Percentiles rank a stretch among this genome's conserved stretches.
phyloP scores from a whole-genome alignment of 768 basidiomycete species.

The Hortiboletus flavorubellus region DNA sequence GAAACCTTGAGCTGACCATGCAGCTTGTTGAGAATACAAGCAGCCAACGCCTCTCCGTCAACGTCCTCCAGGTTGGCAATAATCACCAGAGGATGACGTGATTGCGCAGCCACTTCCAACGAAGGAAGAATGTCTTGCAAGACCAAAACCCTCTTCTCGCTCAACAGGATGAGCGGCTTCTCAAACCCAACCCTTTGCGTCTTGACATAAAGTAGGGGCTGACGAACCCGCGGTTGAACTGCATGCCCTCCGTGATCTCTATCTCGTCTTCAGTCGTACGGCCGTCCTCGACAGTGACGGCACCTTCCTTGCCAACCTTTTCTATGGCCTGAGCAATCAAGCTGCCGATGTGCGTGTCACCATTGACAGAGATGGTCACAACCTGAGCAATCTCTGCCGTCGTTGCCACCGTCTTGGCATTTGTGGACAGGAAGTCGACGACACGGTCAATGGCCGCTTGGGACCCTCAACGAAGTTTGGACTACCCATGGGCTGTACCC shows the following conservation, averaged over 20 bases:
- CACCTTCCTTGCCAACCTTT: conserved; percentile 99
- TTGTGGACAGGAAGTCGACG: too few relatives aligned
- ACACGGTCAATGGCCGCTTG: too few relatives aligned
- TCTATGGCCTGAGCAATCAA: conserved; percentile 99
- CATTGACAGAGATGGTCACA: conserved; percentile 87
- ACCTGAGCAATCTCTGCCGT: conserved; percentile 27
- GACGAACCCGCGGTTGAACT: conserved; percentile 98
- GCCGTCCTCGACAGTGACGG: conserved; percentile 99
- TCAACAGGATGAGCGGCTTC: conserved; percentile 90
- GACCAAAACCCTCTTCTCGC: conserved; percentile 96
- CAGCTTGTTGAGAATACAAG: conserved; percentile 98
- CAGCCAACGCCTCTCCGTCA: conserved; percentile 96
- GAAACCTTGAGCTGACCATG: conserved; percentile 93
- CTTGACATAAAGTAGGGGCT: conserved; percentile 99
- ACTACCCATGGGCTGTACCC: too few relatives aligned
- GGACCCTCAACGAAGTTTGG: too few relatives aligned
- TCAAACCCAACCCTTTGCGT: conserved; percentile 93
- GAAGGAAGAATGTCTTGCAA: conserved; percentile 95
- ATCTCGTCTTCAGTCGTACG: conserved; percentile 98
- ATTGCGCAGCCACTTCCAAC: conserved; percentile 76
- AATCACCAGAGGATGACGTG: conserved; percentile 89
- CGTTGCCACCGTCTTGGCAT: too few relatives aligned
- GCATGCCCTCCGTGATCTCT: conserved; percentile 99
- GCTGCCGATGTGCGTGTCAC: conserved; percentile 85
- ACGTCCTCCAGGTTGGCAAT: conserved; percentile 84